Conservation (phyloP, 1,139 yeast genomes). For the Candida freyschussii region DNA sequence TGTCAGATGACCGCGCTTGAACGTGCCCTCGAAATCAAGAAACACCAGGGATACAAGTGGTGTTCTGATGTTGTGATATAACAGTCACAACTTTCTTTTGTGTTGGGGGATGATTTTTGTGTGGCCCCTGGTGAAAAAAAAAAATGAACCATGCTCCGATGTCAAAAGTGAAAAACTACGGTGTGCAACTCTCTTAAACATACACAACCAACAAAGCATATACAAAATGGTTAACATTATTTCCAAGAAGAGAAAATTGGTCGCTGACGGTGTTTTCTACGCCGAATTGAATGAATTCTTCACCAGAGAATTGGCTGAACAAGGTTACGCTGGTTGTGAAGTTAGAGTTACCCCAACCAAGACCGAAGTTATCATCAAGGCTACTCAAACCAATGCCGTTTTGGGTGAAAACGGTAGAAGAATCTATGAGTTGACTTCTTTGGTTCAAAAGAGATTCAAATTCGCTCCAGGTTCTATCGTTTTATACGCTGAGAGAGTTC, state of each 20-base stretch:
- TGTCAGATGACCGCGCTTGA: too few species aligned
- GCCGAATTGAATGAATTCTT: slow-evolving; percentile 99
- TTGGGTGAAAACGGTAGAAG: slow-evolving; percentile 99
- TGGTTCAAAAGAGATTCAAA: slow-evolving; percentile 98
- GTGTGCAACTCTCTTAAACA: too few species aligned
- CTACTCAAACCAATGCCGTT: slow-evolving; percentile 98
- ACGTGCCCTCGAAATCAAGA: too few species aligned
- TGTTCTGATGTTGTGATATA: too few species aligned
- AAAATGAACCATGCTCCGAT: too few species aligned
- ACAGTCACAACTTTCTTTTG: too few species aligned
- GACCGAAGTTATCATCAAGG: slow-evolving; percentile 98
- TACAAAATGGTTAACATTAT: slow-evolving; percentile 60
- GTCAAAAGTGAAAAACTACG: too few species aligned
- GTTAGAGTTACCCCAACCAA: slow-evolving; percentile 98
- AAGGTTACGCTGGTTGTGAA: slow-evolving; percentile 99
- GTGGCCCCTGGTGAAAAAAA: too few species aligned
- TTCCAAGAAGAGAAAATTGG: slow-evolving; percentile 85
- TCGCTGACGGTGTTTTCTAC: slow-evolving; percentile 99
- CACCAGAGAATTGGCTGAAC: slow-evolving; percentile 99
- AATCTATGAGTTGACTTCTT: slow-evolving; percentile 97
- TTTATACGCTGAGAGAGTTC: slow-evolving; percentile 98
- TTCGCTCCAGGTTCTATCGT: slow-evolving; percentile 91
- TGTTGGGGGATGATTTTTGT: too few species aligned
- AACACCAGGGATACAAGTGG: too few species aligned
- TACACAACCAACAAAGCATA: too few species aligned